These are phyloP conservation scores for Cladosporium colombiae DNA, from an alignment of 2,329 filamentous ascomycete species.

Conservation along the genomic window DNA sequence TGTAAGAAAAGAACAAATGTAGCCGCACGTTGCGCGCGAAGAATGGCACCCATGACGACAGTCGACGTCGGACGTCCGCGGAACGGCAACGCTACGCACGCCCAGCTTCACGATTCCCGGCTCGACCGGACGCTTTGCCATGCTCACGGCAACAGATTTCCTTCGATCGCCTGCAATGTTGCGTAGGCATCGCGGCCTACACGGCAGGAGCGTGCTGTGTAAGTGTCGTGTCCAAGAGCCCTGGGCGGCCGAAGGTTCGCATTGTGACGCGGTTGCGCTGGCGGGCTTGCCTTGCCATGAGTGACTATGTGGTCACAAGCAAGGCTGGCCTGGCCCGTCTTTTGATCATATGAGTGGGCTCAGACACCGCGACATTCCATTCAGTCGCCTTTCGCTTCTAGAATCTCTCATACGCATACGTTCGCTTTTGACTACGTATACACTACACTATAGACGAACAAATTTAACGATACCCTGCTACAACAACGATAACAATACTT, in stretches of 20 bases:
- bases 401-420: not conserved
- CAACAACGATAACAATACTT: not conserved
- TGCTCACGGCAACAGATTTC: not conserved
- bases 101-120: constrained; percentile 4
- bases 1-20: not conserved
- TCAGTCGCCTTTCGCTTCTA: not conserved
- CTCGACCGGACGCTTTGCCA: constrained; percentile 1
- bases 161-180: not conserved
- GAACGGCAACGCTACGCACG: constrained; percentile 5
- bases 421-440: not conserved
- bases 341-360: not conserved
- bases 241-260: not conserved
- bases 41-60: not conserved
- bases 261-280: not conserved
- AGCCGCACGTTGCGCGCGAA: not conserved
- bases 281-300: not conserved
- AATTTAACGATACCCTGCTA: not conserved
- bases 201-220: not conserved
- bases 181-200: not conserved
- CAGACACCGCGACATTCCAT: not conserved
- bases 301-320: not conserved
- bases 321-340: not conserved
- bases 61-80: not conserved
- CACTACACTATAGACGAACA: not conserved
- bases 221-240: not conserved